Percentiles rank a stretch among this genome's conserved stretches.
phyloP scores from a whole-genome alignment of 2,329 filamentous ascomycete species.

The Trichoderma endophyticum region DNA sequence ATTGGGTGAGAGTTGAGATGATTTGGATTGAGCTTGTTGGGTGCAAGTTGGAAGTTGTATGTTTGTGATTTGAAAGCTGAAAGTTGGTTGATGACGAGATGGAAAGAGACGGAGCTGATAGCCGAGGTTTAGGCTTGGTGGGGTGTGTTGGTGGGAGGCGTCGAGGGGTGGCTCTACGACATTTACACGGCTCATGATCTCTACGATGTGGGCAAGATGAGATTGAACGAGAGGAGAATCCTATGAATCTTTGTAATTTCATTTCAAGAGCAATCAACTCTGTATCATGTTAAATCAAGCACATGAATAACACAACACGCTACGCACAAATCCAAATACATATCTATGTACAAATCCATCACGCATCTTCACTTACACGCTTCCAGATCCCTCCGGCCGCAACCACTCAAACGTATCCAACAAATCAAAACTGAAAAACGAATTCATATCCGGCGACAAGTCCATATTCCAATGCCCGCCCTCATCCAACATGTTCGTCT shows the following conservation, averaged over 20 bases:
- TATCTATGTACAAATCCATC: too few species aligned
- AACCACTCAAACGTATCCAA: slow-evolving; percentile 50
- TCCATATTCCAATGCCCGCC: slow-evolving; percentile 9
- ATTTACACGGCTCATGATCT: not conserved
- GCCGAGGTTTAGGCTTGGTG: slow-evolving; percentile 19
- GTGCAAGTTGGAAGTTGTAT: not conserved
- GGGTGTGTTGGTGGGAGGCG: not conserved
- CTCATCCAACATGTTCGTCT: not conserved
- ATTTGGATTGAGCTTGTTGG: not conserved
- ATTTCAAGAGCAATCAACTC: not conserved
- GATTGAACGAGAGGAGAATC: not conserved
- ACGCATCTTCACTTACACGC: not conserved
- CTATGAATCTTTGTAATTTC: not conserved
- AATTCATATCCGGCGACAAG: slow-evolving; percentile 14
- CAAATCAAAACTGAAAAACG: slow-evolving; percentile 46
- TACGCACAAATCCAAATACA: not conserved
- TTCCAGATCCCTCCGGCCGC: slow-evolving; percentile 18
- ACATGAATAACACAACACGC: not conserved
- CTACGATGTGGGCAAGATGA: not conserved
- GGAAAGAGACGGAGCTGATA: not conserved
- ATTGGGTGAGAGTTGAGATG: not conserved
- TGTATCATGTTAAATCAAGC: not conserved
- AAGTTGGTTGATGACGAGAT: not conserved
- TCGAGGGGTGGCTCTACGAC: not conserved
- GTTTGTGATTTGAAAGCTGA: not conserved